Percentiles rank a stretch among this genome's conserved stretches.
These are phyloP conservation scores for Penicillium sp. DNA, from an alignment of 2,329 filamentous ascomycete genomes.

Conservation along the genomic window DNA sequence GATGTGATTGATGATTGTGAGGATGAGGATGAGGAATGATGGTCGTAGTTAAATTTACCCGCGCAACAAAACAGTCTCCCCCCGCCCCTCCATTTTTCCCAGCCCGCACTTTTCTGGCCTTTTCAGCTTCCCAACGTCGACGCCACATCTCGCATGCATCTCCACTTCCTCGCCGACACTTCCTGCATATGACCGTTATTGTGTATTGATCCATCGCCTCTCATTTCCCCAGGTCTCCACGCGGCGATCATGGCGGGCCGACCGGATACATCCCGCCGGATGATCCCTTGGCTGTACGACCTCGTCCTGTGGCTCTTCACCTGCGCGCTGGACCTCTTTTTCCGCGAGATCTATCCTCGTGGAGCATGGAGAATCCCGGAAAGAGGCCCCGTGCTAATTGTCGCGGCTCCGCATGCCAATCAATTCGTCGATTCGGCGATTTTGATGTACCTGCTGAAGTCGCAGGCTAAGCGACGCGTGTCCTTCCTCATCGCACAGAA, in stretches of 20 bases:
- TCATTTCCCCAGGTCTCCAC: constrained; percentile 9
- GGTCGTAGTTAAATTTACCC: constrained; percentile 1
- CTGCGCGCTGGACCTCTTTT: constrained; percentile 86
- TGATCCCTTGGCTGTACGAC: constrained; percentile 52
- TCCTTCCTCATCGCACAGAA: constrained; percentile 91
- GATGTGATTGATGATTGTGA: no score
- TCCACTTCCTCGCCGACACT: constrained; percentile 1
- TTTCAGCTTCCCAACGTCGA: constrained; percentile 3
- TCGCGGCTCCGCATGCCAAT: constrained; percentile 93
- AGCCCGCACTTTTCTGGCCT: neutral
- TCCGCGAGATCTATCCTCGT: constrained; percentile 89
- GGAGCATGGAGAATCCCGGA: constrained; percentile 90
- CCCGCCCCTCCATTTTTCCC: constrained; percentile 2
- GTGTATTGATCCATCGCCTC: neutral
- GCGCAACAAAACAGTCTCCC: neutral
- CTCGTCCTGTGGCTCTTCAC: constrained; percentile 50
- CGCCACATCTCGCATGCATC: constrained; percentile 2
- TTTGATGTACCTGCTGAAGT: constrained; percentile 83
- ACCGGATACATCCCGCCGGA: constrained; percentile 13
- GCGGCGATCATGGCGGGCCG: constrained; percentile 23
- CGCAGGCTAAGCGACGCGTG: constrained; percentile 80
- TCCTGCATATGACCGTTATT: constrained; percentile 3
- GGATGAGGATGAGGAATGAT: neutral
- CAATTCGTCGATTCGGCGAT: constrained; percentile 95
- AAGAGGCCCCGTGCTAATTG: constrained; percentile 83